These are phyloP conservation scores for Scutellaria baicalensis DNA, from an alignment of 257 asterid species.

Conservation along the genomic window DNA sequence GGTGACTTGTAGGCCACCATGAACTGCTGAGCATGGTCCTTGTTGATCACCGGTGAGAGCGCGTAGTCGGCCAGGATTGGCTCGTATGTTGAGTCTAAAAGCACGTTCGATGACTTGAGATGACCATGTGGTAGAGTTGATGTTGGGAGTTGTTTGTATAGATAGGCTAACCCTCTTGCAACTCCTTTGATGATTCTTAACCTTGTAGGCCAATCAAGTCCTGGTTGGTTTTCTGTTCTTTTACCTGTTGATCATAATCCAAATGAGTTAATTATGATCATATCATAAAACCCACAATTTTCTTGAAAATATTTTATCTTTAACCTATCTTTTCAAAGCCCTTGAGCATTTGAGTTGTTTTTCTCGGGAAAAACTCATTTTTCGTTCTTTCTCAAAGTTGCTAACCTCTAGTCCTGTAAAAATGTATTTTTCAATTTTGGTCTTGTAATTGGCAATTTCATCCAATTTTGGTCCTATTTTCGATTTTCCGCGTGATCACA, in stretches of 20 bases:
- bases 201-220: constrained; percentile 49
- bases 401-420: too few relatives aligned
- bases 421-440: too few relatives aligned
- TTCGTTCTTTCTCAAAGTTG: too few relatives aligned
- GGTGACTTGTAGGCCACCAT: constrained; percentile 73
- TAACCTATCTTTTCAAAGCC: background rate
- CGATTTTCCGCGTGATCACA: too few relatives aligned
- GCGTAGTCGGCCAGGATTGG: constrained; percentile 52
- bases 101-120: constrained; percentile 69
- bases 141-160: constrained; percentile 33
- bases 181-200: constrained; percentile 58
- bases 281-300: too few relatives aligned
- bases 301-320: too few relatives aligned
- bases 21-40: constrained; percentile 47
- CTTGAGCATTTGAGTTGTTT: too few relatives aligned
- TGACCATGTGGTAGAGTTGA: constrained; percentile 60
- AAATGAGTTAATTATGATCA: background rate
- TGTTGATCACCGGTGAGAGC: constrained; percentile 38
- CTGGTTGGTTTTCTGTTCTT: constrained; percentile 23
- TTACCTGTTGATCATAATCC: constrained; percentile 22
- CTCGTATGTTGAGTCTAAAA: constrained; percentile 24
- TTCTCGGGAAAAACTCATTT: too few relatives aligned
- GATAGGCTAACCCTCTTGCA: constrained; percentile 42
- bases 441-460: too few relatives aligned
- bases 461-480: too few relatives aligned